These are phyloP conservation scores for Trametes elegans DNA, from an alignment of 768 basidiomycete genomes.

Conservation along the genomic window DNA sequence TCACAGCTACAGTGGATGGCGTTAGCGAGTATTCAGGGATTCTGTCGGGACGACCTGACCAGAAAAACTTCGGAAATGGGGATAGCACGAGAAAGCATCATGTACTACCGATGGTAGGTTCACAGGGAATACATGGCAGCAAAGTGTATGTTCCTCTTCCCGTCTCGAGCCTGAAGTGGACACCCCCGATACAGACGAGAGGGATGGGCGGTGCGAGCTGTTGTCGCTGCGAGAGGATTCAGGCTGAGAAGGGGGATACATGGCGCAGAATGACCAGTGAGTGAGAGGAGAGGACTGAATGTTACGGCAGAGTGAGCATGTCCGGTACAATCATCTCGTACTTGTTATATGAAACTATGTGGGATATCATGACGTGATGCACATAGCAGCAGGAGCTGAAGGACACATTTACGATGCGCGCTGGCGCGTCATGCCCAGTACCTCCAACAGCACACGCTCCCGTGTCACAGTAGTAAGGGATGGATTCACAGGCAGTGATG, in stretches of 20 bases:
- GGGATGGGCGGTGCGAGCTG: neutral
- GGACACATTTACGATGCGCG: too few relatives aligned
- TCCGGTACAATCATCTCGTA: too few relatives aligned
- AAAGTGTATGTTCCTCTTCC: constrained; percentile 5
- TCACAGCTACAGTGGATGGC: constrained; percentile 22
- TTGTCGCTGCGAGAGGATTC: neutral
- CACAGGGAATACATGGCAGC: neutral
- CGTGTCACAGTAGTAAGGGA: too few relatives aligned
- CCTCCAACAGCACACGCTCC: too few relatives aligned
- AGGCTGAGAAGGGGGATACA: neutral
- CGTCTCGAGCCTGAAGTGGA: neutral
- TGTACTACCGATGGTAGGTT: neutral
- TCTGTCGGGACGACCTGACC: constrained; percentile 5
- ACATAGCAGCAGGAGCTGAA: too few relatives aligned
- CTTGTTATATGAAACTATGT: too few relatives aligned
- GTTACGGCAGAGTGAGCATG: too few relatives aligned
- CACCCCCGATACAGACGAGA: neutral
- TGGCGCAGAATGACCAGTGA: constrained; percentile 13
- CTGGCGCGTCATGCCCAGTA: too few relatives aligned
- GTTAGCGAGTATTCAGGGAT: neutral
- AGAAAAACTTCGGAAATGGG: neutral
- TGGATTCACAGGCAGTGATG: too few relatives aligned
- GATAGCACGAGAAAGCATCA: neutral
- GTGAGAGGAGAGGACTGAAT: neutral
- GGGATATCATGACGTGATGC: too few relatives aligned